Evolutionary conservation across 2,329 filamentous ascomycete species (phyloP), one percentile per base, ranked within the genome.

Genomic region (Colletotrichum echinochloae): DNA sequence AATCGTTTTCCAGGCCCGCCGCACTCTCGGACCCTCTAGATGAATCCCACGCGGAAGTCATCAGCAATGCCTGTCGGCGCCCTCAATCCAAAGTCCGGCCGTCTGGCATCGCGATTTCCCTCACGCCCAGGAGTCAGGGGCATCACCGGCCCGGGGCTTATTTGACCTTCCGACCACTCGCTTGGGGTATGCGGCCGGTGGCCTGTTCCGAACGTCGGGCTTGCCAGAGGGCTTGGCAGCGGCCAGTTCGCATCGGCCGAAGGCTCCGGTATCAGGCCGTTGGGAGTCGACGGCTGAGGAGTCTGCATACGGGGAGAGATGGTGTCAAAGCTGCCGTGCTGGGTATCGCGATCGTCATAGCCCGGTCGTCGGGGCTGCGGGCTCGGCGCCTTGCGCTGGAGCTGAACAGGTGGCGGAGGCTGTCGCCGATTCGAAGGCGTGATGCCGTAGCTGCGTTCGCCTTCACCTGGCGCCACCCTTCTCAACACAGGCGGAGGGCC

Each of bases 21-120:
- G n/a, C n/a, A 9, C 30, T 54, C 12, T 20, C 30, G 7, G 7
- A 28, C 23, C 20, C 12, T 20, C 48, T 63, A 73, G 28, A 73
- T 73, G 55, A 73, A 73, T 2, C 70, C 70, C n/a, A 73, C 30
- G 16, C 66, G 61, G 37, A 72, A 73, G 44, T 73, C 72, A 35
- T 73, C 72, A 33, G 72, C 72, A 14, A 73, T 72, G 3, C 72
- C 72, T 33, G 72, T 73, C 14, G 72, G 72, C 28, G 70, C 72
- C 8, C 72, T 63, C 39, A 73, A 30, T 1, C 72, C 70, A 54
- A 72, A 72, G 44, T 73, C 72, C 6, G 72, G 72, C 30, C 72
- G 52, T 23, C 66, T 41, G 20, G 51, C 39, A 2, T 69, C 60
- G 4, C 39, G 37, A 12, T 62, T 20, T 8, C 56, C 48, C 46